Evolutionary conservation across 2,329 filamentous ascomycete genomes (phyloP).

Genomic region (Aspergillus tanneri): DNA sequence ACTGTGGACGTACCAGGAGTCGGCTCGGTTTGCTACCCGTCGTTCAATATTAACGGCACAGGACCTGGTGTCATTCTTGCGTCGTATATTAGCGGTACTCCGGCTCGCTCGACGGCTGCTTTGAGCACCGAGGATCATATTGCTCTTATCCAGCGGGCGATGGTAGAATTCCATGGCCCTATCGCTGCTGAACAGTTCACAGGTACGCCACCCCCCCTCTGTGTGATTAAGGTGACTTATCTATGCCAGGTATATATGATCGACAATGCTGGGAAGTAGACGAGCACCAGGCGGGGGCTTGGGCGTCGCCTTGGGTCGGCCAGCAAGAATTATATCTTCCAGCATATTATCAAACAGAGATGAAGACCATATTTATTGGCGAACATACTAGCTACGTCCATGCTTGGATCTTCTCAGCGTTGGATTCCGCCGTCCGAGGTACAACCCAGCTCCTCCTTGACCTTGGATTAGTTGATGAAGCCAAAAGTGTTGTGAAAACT

Average conservation of each 20-base stretch:
- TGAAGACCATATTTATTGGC: conserved; percentile 66
- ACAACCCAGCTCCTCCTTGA: conserved; percentile 62
- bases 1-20: conserved; percentile 31
- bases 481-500: conserved; percentile 61
- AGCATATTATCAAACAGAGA: conserved; percentile 70
- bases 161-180: conserved; percentile 65
- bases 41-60: conserved; percentile 37
- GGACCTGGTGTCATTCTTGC: conserved; percentile 48
- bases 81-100: conserved; percentile 32
- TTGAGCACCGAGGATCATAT: conserved; percentile 51
- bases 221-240: neutral
- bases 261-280: conserved; percentile 66
- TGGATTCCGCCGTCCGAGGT: conserved; percentile 67
- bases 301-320: conserved; percentile 60
- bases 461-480: conserved; percentile 67
- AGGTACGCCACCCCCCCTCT: conserved; percentile 36
- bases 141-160: conserved; percentile 61
- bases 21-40: conserved; percentile 38
- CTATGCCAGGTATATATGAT: conserved; percentile 48
- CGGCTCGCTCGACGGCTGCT: conserved; percentile 25
- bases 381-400: conserved; percentile 72
- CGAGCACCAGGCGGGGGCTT: conserved; percentile 61
- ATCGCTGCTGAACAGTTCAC: conserved; percentile 63
- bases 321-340: conserved; percentile 70
- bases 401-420: conserved; percentile 55